phyloP scores from a whole-genome alignment of 2,329 filamentous ascomycete species.

The Trichoderma endophyticum region DNA sequence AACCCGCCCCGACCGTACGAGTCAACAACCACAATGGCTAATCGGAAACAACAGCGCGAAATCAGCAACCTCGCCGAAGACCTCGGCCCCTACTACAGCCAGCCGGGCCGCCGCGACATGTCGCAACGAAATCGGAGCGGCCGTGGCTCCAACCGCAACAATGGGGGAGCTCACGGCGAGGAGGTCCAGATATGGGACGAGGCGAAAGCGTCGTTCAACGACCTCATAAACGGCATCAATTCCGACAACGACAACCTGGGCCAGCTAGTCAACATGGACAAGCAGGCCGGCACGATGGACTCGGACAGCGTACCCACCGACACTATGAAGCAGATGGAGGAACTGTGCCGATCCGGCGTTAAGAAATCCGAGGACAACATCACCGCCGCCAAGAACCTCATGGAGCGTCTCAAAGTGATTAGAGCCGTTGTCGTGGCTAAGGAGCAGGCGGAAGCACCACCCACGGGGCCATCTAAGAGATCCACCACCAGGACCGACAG shows the following conservation, averaged over 20 bases:
- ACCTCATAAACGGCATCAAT: slow-evolving; percentile 41
- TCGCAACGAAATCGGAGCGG: slow-evolving; percentile 45
- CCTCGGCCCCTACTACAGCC: slow-evolving; percentile 34
- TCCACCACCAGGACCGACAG: slow-evolving; percentile 21
- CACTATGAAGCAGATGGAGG: slow-evolving; percentile 43
- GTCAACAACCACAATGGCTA: slow-evolving; percentile 29
- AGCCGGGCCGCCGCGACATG: slow-evolving; percentile 30
- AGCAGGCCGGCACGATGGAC: slow-evolving; percentile 39
- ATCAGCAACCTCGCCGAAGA: slow-evolving; percentile 35
- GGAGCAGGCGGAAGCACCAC: slow-evolving; percentile 37
- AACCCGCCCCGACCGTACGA: slow-evolving; percentile 3
- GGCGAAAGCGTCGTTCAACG: slow-evolving; percentile 38
- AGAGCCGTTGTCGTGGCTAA: slow-evolving; percentile 43
- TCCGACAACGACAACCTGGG: slow-evolving; percentile 41
- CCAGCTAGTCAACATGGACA: slow-evolving; percentile 41
- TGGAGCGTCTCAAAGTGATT: slow-evolving; percentile 44
- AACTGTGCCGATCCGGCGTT: slow-evolving; percentile 42
- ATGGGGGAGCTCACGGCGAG: slow-evolving; percentile 42
- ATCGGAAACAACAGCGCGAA: slow-evolving; percentile 34
- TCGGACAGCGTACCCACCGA: slow-evolving; percentile 37
- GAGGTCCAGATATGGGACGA: slow-evolving; percentile 44
- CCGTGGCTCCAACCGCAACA: slow-evolving; percentile 44
- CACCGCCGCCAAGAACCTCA: slow-evolving; percentile 34
- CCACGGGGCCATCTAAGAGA: slow-evolving; percentile 32
- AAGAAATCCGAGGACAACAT: slow-evolving; percentile 40